Base-by-base conservation (phyloP, 306 rosid species). In the Dryas drummondii region DNA sequence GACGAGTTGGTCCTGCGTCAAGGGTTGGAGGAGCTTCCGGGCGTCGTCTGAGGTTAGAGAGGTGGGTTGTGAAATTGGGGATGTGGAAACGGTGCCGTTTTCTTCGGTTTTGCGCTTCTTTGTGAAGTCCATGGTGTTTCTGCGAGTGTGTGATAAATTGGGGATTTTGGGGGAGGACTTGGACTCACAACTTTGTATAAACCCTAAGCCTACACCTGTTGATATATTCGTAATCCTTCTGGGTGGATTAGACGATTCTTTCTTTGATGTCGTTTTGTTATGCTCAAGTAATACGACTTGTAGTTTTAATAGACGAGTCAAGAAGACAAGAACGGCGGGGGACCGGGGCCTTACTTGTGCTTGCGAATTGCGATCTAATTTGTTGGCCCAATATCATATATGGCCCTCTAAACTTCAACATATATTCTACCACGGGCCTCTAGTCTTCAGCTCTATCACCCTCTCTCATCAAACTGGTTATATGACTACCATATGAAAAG, bases 31-130 rank as follows among this genome's bases (percentile, higher is more conserved):
- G 45, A 90, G 70, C 44, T 84, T 90, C 19, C 89, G 91, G 0
- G 82, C 85, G 27, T 90, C 96, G 3, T 82, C 67, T 0, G 80
- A 69, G 10, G 82, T 59, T 50, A 88, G 90, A 7, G 60, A 76
- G 1, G 74, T 0, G 46, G 55, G 77, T 80, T 81, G 66, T 44
- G 44, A 17, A 50, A 65, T 7, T 5, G 70, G 58, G 1, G 63
- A 16, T 4, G 63, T 22, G 8, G 55, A 41, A 13, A 27, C 55
- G 66, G 65, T 80, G n/a, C 89, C 96, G 74, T 90, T 86, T 9
- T 83, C 89, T 2, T 86, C 96, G 4, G 83, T 78, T 80, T 86
- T 90, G 32, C 96, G 89, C 82, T 90, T 90, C 84, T 90, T 90
- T 4, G 84, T 57, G 10, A 60, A 86, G 78, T 90, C 96, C 92